Evolutionary conservation across 805 yeast species (phyloP).

Genomic region (Yarrowia bubula): DNA sequence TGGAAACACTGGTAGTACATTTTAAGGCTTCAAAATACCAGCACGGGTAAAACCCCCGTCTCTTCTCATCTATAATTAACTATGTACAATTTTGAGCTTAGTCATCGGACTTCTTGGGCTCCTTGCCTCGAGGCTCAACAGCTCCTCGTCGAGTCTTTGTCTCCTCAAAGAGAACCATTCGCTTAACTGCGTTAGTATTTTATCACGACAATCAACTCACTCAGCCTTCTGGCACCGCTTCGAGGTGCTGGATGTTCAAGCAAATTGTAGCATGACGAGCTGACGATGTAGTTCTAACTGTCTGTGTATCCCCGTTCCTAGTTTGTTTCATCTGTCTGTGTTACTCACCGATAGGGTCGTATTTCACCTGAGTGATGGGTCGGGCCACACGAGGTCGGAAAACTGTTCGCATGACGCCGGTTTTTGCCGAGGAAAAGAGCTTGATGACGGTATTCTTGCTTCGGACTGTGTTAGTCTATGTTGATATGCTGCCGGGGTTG

Average conservation of each 20-base stretch:
- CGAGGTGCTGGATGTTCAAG: too few species aligned
- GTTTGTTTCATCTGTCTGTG: background rate
- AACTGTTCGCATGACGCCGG: constrained; percentile 82
- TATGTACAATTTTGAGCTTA: background rate
- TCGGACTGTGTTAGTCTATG: constrained; percentile 36
- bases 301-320: too few species aligned
- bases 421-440: constrained; percentile 82
- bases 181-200: constrained; percentile 50
- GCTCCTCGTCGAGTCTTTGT: constrained; percentile 77
- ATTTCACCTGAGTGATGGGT: constrained; percentile 73
- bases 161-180: constrained; percentile 90
- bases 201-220: too few species aligned
- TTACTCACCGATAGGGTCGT: constrained; percentile 64
- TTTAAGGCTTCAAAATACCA: background rate
- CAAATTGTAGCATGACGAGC: too few species aligned
- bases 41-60: background rate
- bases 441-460: constrained; percentile 79
- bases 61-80: constrained; percentile 11
- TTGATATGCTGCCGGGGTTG: too few species aligned
- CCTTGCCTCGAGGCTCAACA: constrained; percentile 28
- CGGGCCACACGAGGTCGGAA: constrained; percentile 80
- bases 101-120: constrained; percentile 15
- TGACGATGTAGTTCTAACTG: too few species aligned
- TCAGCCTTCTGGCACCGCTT: background rate
- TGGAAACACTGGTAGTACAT: background rate